Conservation (phyloP, 2,329 filamentous ascomycete species). For the Aspergillus sp. region DNA sequence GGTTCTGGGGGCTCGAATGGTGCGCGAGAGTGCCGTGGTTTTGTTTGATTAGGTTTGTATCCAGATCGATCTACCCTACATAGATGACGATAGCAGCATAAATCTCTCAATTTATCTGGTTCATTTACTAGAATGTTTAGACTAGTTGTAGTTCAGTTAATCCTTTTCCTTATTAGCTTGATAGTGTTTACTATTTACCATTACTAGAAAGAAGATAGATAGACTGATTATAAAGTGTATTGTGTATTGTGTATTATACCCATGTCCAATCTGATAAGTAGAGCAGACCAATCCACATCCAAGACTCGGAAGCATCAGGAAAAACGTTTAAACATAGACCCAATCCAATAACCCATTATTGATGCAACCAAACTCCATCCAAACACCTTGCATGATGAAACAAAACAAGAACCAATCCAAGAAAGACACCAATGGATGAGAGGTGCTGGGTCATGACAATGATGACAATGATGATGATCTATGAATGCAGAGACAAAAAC, state of each 20-base stretch:
- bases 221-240: too few species aligned
- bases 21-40: conserved; percentile 36
- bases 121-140: not conserved
- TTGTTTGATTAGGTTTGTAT: conserved; percentile 25
- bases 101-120: not conserved
- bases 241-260: too few species aligned
- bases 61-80: too few species aligned
- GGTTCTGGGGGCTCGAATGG: conserved; percentile 38
- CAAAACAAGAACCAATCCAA: not conserved
- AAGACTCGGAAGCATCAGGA: not conserved
- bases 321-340: not conserved
- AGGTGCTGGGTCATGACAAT: not conserved
- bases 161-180: too few species aligned
- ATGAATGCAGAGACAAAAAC: not conserved
- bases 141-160: too few species aligned
- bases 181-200: too few species aligned
- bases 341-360: not conserved
- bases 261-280: too few species aligned
- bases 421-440: too few species aligned
- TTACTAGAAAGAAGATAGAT: too few species aligned
- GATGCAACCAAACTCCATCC: not conserved
- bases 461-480: not conserved
- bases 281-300: too few species aligned
- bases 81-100: too few species aligned
- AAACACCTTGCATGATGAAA: not conserved